A percentile compares a stretch with the other conserved stretches of the same genome.
phyloP scores from a whole-genome alignment of 495 filamentous ascomycete genomes.

The Penicillium egyptiacum region DNA sequence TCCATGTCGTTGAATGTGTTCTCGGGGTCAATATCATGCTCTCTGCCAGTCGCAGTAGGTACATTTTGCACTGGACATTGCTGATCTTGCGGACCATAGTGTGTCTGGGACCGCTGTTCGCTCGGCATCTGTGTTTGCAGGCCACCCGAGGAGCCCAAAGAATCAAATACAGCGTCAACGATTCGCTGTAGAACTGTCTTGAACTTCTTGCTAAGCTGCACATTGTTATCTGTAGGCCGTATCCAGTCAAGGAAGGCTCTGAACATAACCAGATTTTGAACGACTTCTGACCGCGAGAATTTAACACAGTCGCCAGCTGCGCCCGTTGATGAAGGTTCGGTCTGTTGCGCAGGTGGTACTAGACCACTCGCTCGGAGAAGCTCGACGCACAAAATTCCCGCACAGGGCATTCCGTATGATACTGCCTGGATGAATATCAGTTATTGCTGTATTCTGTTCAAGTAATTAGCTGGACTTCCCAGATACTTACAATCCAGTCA shows the following conservation, averaged over 20 bases:
- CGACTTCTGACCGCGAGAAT: background rate
- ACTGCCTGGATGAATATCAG: background rate
- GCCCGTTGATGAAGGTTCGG: background rate
- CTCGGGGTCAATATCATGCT: background rate
- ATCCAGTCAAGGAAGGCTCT: conserved; percentile 3
- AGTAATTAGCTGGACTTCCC: background rate
- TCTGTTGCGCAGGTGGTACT: background rate
- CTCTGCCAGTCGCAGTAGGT: background rate
- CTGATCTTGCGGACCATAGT: background rate
- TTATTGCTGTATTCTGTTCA: background rate
- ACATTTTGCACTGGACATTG: background rate
- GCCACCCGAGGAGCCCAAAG: background rate
- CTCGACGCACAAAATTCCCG: background rate
- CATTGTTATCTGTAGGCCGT: conserved; percentile 1
- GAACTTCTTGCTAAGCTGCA: conserved; percentile 5
- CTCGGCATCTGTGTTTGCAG: background rate
- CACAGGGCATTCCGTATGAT: background rate
- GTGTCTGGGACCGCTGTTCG: background rate
- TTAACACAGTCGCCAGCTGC: background rate
- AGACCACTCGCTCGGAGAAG: background rate
- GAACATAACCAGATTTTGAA: background rate
- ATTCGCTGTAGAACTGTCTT: background rate
- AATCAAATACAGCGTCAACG: background rate
- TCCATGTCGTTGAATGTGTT: background rate
- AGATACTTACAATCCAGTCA: background rate